These are phyloP conservation scores for Byssoonygena ceratinophila DNA, from an alignment of 2,329 filamentous ascomycete genomes.

Conservation along the genomic window DNA sequence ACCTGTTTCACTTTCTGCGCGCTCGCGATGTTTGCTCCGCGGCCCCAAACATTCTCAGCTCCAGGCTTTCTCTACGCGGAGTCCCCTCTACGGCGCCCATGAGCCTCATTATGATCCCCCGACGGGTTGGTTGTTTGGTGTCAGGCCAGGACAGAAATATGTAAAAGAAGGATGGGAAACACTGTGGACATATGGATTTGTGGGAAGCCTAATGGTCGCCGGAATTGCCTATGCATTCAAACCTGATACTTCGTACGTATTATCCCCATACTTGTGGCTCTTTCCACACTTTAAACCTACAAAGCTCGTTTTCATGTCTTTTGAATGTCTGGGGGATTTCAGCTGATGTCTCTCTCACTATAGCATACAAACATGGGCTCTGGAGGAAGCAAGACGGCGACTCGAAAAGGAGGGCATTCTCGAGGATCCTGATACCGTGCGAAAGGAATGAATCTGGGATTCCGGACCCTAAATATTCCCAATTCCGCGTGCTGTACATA, in stretches of 20 bases:
- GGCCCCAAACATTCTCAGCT: slow-evolving; percentile 26
- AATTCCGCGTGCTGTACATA: slow-evolving; percentile 30
- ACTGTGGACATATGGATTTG: slow-evolving; percentile 74
- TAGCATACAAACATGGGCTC: slow-evolving; percentile 98
- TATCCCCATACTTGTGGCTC: neutral
- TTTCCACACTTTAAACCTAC: neutral
- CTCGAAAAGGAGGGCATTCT: slow-evolving; percentile 93
- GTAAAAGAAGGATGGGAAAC: slow-evolving; percentile 95
- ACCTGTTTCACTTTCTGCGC: slow-evolving; percentile 30
- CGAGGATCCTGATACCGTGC: slow-evolving; percentile 56
- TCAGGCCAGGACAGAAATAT: slow-evolving; percentile 90
- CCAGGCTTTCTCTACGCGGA: slow-evolving; percentile 32
- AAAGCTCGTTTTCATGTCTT: slow-evolving; percentile 12
- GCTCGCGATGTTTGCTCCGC: slow-evolving; percentile 32
- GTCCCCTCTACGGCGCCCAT: slow-evolving; percentile 40
- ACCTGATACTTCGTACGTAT: slow-evolving; percentile 95
- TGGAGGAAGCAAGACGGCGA: slow-evolving; percentile 89
- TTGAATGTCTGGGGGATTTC: slow-evolving; percentile 17
- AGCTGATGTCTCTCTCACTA: slow-evolving; percentile 4
- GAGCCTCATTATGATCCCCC: slow-evolving; percentile 81
- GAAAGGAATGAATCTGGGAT: slow-evolving; percentile 41
- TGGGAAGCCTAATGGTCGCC: slow-evolving; percentile 61
- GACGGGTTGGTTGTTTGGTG: slow-evolving; percentile 81
- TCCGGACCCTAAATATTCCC: slow-evolving; percentile 17
- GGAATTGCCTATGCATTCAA: slow-evolving; percentile 85